Base-by-base conservation (phyloP, 495 filamentous ascomycete species). In the Trichoderma reesei region DNA sequence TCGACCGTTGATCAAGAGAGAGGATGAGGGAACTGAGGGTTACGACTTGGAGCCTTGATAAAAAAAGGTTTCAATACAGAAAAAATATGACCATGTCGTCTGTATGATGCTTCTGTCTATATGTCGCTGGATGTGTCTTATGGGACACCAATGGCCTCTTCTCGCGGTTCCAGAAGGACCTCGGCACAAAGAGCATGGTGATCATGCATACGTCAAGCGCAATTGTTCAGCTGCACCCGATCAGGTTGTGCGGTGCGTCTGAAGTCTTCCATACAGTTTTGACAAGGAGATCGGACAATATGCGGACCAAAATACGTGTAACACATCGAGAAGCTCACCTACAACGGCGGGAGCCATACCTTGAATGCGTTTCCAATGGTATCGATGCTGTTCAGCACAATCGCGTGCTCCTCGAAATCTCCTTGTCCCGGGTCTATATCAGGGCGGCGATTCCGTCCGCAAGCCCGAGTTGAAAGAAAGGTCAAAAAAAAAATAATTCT, bases 391-490 rank as follows among this genome's bases (percentile, higher is more conserved):
- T 79, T 80, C 44, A 83, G 76, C 2, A 83, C 78, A 37, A 83
- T 71, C 4, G 76, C 76, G 39, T 81, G 73, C 62, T 78, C 74
- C 41, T 79, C 78, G 54, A 73, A 11, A 77, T 74, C 68, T 86
- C 83, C 61, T 85, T 86, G n/a, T 82, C 82, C 83, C 83, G 85
- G 0, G 83, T 82, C 60, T 84, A 85, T 68, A 85, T 83, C 0
- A 79, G 80, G 16, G 82, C 81, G 64, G 84, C 82, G 63, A 81
- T 83, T n/a, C 80, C 81, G 65, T 84, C 84, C 1, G 83, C 79
- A 9, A 74, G 69, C 13, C 82, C 82, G 1, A 80, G 74, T 41
- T 80, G 71, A 69, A n/a, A n/a, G n/a, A n/a, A n/a, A n/a, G n/a
- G n/a, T n/a, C n/a, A n/a, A 79, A 79, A 31, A 54, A 54, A 61